Evolutionary conservation across 768 basidiomycete species (phyloP), one percentile per base, ranked within the genome.

Genomic region (Porpolomopsis calyptriformis): DNA sequence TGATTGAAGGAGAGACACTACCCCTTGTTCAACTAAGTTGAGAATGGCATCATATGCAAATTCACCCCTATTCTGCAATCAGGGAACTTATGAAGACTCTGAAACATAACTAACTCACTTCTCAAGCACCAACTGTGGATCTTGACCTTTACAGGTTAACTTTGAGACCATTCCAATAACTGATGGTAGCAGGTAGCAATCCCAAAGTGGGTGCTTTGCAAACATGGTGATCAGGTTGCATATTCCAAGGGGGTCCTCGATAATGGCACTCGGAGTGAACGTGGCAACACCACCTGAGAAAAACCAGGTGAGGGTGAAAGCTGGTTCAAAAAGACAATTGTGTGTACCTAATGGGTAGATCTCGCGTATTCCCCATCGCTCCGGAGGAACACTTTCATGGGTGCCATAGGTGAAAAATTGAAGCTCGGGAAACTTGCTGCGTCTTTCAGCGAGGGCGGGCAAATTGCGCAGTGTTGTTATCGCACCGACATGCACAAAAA

Each of bases 331-430:
- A 26, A 47, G 12, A 23, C 23, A 31, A 38, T 22, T 9, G 12
- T 10, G 59, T 72, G 41, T 55, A 85, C 85, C 85, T 47, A 75
- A 59, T 31, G 81, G 80, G 55, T 76, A 86, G 9, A 88, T 72
- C 50, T 81, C 80, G 25, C 71, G 68, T 6, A 85, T 53, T n/a
- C 73, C 74, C 82, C 80, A 84, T 25, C 67, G 60, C 4, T 66
- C 57, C 14, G 67, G 69, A n/a, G 68, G 59, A 11, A 82, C 61
- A 14, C 57, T 67, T 23, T 72, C 60, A 58, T 83, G 76, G 9
- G 79, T 74, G 0, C 85, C 85, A 62, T 80, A 89, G 0, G 74
- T 73, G 55, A 77, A 76, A 52, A 86, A 85, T 26, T 73, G 76
- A 5, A 75, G 55, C 33, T 75, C 70, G 23, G 67, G 62, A 2